A percentile compares a stretch with the other conserved stretches of the same genome.
Conservation (phyloP, 2,329 filamentous ascomycete species). For the Colletotrichum theobromicola region DNA sequence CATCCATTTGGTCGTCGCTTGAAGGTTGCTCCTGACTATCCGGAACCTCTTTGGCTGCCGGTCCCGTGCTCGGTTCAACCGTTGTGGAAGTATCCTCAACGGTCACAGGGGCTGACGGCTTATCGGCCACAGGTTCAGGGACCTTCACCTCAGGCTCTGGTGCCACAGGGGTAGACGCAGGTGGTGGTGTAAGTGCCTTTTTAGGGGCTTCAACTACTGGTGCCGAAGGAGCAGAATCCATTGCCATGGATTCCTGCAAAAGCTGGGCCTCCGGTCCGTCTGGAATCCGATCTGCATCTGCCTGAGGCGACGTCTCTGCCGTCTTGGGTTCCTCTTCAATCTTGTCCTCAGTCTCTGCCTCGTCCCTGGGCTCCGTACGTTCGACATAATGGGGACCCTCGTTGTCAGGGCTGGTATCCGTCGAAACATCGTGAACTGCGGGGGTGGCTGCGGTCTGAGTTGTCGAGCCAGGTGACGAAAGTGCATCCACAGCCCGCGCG, state of each 20-base stretch:
- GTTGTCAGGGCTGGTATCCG: constrained; percentile 76
- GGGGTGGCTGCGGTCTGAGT: constrained; percentile 78
- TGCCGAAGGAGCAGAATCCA: constrained; percentile 6
- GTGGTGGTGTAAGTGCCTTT: constrained; percentile 6
- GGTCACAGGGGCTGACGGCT: not conserved
- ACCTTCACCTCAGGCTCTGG: not conserved
- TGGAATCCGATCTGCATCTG: constrained; percentile 22
- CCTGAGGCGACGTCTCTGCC: not conserved
- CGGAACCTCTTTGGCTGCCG: constrained; percentile 31
- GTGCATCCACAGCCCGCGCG: constrained; percentile 44
- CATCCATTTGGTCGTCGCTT: constrained; percentile 36
- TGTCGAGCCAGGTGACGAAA: constrained; percentile 69
- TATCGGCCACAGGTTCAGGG: not conserved
- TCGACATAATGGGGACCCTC: constrained; percentile 65
- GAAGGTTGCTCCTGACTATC: constrained; percentile 40
- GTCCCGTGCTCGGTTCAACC: not conserved
- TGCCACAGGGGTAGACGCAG: not conserved
- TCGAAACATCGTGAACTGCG: constrained; percentile 69
- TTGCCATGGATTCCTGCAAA: constrained; percentile 45
- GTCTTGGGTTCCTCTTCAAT: constrained; percentile 24
- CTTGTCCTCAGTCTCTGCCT: constrained; percentile 39
- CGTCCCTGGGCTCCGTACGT: constrained; percentile 39
- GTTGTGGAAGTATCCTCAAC: not conserved
- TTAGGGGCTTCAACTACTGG: constrained; percentile 11
- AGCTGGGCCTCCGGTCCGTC: constrained; percentile 48